These are phyloP conservation scores for Polytrichum commune DNA, from an alignment of 225 moss, liverwort and hornwort species.

Conservation along the genomic window DNA sequence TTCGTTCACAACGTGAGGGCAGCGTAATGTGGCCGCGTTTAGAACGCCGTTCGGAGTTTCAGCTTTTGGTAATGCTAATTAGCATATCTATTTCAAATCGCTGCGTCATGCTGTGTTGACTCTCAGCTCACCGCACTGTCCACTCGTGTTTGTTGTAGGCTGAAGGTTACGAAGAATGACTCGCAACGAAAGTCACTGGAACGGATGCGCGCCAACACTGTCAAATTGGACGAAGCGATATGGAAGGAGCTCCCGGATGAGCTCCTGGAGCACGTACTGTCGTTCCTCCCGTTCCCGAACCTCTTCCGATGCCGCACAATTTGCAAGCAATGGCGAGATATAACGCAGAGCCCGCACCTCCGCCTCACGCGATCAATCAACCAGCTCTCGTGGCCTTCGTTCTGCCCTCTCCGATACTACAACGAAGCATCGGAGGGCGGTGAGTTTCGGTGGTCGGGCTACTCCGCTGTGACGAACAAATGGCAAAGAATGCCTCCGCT, in stretches of 20 bases:
- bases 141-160: conserved; percentile 8
- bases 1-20: no score
- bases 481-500: conserved; percentile 48
- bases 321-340: conserved; percentile 53
- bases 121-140: not conserved
- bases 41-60: no score
- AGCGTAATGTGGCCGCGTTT: no score
- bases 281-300: conserved; percentile 49
- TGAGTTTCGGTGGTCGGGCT: conserved; percentile 29
- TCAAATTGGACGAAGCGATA: conserved; percentile 28
- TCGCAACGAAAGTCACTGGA: conserved; percentile 9
- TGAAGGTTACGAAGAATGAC: not conserved
- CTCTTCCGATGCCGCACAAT: conserved; percentile 51
- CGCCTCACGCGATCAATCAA: conserved; percentile 4
- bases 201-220: conserved; percentile 40
- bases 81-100: no score
- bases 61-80: no score
- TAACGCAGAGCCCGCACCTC: conserved; percentile 24
- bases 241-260: conserved; percentile 57
- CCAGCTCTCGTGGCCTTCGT: conserved; percentile 23
- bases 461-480: conserved; percentile 26
- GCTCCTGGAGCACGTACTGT: conserved; percentile 43
- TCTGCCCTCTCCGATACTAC: conserved; percentile 35
- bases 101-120: no score
- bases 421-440: conserved; percentile 7